Evolutionary conservation across 495 filamentous ascomycete genomes (phyloP).

Genomic region (Podospora tetraspora): DNA sequence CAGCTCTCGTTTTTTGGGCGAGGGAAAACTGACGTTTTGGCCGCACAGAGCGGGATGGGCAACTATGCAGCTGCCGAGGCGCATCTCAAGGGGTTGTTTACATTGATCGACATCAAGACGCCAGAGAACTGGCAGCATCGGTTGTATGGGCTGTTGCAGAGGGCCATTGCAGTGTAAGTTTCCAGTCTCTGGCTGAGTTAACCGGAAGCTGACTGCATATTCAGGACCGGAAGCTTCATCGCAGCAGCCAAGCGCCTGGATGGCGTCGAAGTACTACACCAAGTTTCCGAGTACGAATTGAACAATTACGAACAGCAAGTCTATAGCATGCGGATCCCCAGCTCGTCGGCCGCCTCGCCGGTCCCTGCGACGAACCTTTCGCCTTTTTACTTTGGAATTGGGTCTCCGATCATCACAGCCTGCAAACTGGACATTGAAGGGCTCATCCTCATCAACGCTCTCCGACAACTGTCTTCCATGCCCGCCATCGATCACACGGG

Average conservation of each 20-base stretch:
- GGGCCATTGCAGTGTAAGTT: slow-evolving; percentile 19
- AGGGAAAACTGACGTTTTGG: neutral
- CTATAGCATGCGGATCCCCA: slow-evolving; percentile 9
- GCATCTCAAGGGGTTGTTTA: slow-evolving; percentile 23
- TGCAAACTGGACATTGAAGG: slow-evolving; percentile 24
- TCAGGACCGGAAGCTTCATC: slow-evolving; percentile 21
- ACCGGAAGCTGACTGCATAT: neutral
- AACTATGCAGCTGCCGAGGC: slow-evolving; percentile 20
- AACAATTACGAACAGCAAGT: slow-evolving; percentile 1
- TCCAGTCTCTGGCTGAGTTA: neutral
- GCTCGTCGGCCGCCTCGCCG: slow-evolving; percentile 13
- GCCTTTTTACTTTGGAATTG: slow-evolving; percentile 18
- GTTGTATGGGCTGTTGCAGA: slow-evolving; percentile 20
- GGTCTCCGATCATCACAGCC: slow-evolving; percentile 18
- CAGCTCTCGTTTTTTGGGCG: neutral
- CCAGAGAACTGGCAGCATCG: slow-evolving; percentile 20
- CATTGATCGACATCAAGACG: slow-evolving; percentile 16
- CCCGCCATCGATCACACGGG: neutral
- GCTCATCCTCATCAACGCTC: slow-evolving; percentile 19
- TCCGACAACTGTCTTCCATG: slow-evolving; percentile 14
- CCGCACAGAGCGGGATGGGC: slow-evolving; percentile 19
- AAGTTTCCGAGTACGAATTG: neutral
- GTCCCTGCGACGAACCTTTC: slow-evolving; percentile 20
- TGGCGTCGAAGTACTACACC: neutral
- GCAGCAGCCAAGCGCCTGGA: slow-evolving; percentile 12